phyloP scores from a whole-genome alignment of 306 rosid species.

The Prunus persica region DNA sequence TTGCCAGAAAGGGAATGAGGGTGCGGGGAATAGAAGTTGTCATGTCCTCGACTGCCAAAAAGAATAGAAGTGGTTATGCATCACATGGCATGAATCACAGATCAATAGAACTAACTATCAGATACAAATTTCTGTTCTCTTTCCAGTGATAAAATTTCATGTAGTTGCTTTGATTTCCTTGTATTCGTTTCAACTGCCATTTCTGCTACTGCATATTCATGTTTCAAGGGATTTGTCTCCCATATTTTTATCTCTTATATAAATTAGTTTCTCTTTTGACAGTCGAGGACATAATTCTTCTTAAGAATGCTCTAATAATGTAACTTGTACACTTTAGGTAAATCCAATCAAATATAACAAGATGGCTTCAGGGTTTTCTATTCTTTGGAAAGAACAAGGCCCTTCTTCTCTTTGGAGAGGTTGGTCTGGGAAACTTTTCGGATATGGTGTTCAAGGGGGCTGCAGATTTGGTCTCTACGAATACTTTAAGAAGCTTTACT shows the following conservation, averaged over 20 bases:
- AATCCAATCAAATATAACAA: slow-evolving; percentile 56
- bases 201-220: neutral
- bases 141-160: neutral
- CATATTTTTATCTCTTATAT: neutral
- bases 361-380: slow-evolving; percentile 53
- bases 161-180: neutral
- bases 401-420: slow-evolving; percentile 76
- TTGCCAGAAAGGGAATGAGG: neutral
- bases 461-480: slow-evolving; percentile 70
- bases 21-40: neutral
- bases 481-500: slow-evolving; percentile 63
- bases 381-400: slow-evolving; percentile 67
- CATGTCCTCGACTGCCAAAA: too few relatives aligned
- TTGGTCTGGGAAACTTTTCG: slow-evolving; percentile 68
- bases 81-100: neutral
- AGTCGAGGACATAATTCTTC: neutral
- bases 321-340: slow-evolving; percentile 31
- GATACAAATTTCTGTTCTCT: neutral
- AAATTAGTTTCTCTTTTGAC: neutral
- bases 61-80: neutral
- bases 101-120: neutral
- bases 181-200: too few relatives aligned
- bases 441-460: slow-evolving; percentile 78
- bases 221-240: neutral
- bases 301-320: neutral